Conservation (phyloP, 1,284 basidiomycete species). For the Salmacisia buchloeana region DNA sequence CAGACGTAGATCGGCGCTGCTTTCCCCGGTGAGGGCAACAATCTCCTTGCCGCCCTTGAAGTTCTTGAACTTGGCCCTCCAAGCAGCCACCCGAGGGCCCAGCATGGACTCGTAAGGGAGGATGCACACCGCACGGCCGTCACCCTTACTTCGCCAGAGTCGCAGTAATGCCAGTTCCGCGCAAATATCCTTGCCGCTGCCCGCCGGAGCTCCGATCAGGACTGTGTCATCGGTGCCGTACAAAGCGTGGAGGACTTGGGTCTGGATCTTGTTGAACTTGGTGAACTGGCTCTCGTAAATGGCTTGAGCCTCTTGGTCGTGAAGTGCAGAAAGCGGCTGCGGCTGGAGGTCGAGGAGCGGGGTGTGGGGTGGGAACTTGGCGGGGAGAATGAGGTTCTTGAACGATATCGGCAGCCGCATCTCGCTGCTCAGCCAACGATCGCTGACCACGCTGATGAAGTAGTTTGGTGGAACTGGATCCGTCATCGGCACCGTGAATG, state of each 20-base stretch:
- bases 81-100: conserved; percentile 78
- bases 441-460: conserved; percentile 89
- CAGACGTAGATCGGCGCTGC: conserved; percentile 82
- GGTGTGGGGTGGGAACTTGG: conserved; percentile 90
- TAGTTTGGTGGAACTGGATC: conserved; percentile 97
- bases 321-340: conserved; percentile 79
- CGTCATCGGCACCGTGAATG: conserved; percentile 90
- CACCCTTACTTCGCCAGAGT: conserved; percentile 48
- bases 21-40: conserved; percentile 86
- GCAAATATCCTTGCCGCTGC: conserved; percentile 93
- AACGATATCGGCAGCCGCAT: conserved; percentile 92
- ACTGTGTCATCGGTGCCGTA: conserved; percentile 95
- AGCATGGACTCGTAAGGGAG: conserved; percentile 98
- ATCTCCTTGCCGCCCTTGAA: conserved; percentile 87
- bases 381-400: conserved; percentile 94
- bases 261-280: conserved; percentile 97
- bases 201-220: conserved; percentile 90
- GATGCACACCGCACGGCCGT: conserved; percentile 82
- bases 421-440: conserved; percentile 92
- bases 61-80: conserved; percentile 75
- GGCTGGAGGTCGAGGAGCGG: conserved; percentile 87
- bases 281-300: conserved; percentile 68
- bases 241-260: conserved; percentile 94
- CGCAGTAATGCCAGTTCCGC: conserved; percentile 89
- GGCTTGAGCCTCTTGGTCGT: conserved; percentile 81